These are phyloP conservation scores for Cladosporium sp. DNA, from an alignment of 2,329 filamentous ascomycete genomes.

Conservation along the genomic window DNA sequence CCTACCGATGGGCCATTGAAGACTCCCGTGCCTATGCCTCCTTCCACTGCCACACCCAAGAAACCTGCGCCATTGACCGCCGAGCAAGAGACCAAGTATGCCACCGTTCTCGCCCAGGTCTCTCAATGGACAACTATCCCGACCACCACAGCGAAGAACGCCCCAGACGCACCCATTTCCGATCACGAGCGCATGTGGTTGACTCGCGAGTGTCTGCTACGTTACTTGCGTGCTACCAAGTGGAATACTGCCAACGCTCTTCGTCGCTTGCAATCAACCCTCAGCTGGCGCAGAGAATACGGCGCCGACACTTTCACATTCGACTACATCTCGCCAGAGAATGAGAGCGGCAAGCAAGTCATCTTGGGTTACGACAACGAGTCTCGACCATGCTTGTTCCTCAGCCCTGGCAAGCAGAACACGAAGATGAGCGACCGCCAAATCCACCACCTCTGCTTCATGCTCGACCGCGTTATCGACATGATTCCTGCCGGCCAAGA, in stretches of 20 bases:
- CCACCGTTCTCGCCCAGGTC: constrained; percentile 65
- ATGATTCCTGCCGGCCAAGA: constrained; percentile 84
- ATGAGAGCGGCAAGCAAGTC: constrained; percentile 94
- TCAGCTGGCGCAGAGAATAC: constrained; percentile 88
- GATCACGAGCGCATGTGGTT: constrained; percentile 85
- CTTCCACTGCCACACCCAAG: constrained; percentile 53
- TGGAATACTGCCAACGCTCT: constrained; percentile 75
- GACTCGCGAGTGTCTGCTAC: constrained; percentile 83
- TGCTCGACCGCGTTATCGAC: constrained; percentile 87
- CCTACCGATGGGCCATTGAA: constrained; percentile 29
- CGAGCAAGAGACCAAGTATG: constrained; percentile 80
- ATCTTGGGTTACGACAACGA: constrained; percentile 82
- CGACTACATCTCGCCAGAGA: constrained; percentile 88
- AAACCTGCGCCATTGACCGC: constrained; percentile 59
- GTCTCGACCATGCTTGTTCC: constrained; percentile 82
- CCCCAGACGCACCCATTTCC: constrained; percentile 60
- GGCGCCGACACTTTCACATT: constrained; percentile 73
- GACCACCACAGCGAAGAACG: constrained; percentile 56
- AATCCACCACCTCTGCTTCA: constrained; percentile 90
- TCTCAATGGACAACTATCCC: constrained; percentile 68
- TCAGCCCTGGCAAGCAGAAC: constrained; percentile 88
- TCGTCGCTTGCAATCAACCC: constrained; percentile 73
- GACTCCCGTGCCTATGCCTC: constrained; percentile 29
- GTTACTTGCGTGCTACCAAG: constrained; percentile 90
- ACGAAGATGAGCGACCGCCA: constrained; percentile 81